Conservation (phyloP, 2,329 filamentous ascomycete species). For the Fusarium sp. region DNA sequence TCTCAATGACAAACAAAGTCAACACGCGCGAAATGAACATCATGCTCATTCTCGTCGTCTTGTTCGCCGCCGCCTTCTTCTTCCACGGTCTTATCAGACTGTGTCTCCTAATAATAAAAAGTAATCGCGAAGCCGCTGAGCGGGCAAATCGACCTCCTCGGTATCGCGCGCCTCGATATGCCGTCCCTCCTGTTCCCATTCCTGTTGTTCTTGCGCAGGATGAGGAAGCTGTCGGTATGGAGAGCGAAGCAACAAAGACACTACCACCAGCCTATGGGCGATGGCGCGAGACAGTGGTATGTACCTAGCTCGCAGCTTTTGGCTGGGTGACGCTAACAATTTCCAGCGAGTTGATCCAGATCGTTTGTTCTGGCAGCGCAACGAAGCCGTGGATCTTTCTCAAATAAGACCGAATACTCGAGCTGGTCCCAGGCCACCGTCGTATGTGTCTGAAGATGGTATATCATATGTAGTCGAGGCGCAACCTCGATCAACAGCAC, state of each 20-base stretch:
- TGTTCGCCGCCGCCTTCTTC: conserved; percentile 81
- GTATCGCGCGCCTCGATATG: conserved; percentile 69
- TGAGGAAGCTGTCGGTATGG: conserved; percentile 71
- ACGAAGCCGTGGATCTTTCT: conserved; percentile 50
- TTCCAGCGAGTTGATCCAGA: conserved; percentile 78
- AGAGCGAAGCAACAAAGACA: conserved; percentile 63
- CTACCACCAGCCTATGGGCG: conserved; percentile 86
- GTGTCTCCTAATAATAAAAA: conserved; percentile 69
- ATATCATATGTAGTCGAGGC: conserved; percentile 77
- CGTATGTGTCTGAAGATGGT: conserved; percentile 79
- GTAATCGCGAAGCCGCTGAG: conserved; percentile 45
- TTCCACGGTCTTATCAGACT: conserved; percentile 80
- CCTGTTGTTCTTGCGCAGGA: conserved; percentile 78
- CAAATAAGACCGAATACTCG: conserved; percentile 37
- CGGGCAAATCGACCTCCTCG: conserved; percentile 51
- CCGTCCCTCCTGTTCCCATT: conserved; percentile 77
- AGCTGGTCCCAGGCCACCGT: conserved; percentile 69
- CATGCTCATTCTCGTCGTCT: conserved; percentile 79
- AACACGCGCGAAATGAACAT: conserved; percentile 78
- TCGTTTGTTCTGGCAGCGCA: conserved; percentile 82
- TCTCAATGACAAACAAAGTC: conserved; percentile 72
- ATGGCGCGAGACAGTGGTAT: conserved; percentile 83
- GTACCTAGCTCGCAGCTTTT: conserved; percentile 45
- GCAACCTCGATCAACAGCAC: conserved; percentile 65
- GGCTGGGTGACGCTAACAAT: neutral